Base-by-base conservation (phyloP, 1,139 yeast species). In the Kodamaea arcana region DNA sequence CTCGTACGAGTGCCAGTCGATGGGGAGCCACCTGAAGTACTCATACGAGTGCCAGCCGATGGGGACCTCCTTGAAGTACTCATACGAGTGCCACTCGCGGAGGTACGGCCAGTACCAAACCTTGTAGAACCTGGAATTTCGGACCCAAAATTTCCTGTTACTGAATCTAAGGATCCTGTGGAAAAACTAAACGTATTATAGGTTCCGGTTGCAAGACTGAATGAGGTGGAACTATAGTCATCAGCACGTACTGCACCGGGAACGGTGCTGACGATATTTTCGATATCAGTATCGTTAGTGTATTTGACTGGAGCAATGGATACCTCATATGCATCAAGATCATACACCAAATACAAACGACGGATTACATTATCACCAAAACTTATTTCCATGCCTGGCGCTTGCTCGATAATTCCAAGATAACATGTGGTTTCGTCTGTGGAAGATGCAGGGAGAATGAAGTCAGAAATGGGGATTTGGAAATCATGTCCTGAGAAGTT, bases 181-280 rank as follows among this genome's bases (percentile, higher is more conserved):
- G n/a, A n/a, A n/a, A n/a, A n/a, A n/a, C n/a, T n/a, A n/a, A n/a
- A n/a, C n/a, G n/a, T n/a, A n/a, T n/a, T n/a, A n/a, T n/a, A n/a
- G n/a, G n/a, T n/a, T n/a, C n/a, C n/a, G 9, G 22, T 7, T 18
- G 6, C 9, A 7, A 18, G 6, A 18, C 22, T 18, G 9, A 18
- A 18, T 7, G 28, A 25, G 11, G 70, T 61, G 12, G 58, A 45
- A 7, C 65, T 53, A 40, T 62, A 68, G 7, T 44, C 47, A 8
- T 66, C 53, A 2, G 71, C 77, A 20, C 46, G 43, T 1, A 52
- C 47, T 0, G 80, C 80, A 35, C 65, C 56, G 29, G 81, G 80
- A 25, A 76, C 65, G 2, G 65, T 35, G 2, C 60, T 48, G 1
- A 51, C 35, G 24, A 75, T 65, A 1, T 55, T 60, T 39, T 70